phyloP scores from a whole-genome alignment of 2,329 filamentous ascomycete genomes.

The Arthroderma uncinatum region DNA sequence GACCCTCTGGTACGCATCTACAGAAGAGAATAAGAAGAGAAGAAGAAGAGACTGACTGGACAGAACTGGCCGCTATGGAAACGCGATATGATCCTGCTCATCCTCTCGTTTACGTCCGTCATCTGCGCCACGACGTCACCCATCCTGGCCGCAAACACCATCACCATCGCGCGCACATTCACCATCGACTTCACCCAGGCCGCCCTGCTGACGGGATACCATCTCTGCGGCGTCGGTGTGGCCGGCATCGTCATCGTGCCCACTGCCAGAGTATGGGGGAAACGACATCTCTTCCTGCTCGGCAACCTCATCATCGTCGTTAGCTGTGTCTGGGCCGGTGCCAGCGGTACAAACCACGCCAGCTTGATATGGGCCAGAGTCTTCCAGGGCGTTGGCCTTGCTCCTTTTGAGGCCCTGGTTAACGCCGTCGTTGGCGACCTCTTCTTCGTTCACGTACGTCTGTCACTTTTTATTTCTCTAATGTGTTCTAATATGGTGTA shows the following conservation, averaged over 20 bases:
- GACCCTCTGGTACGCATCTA: constrained; percentile 57
- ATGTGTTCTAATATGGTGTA: constrained; percentile 22
- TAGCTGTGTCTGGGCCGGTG: constrained; percentile 68
- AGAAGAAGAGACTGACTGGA: not conserved
- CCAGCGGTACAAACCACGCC: constrained; percentile 53
- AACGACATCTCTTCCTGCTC: constrained; percentile 74
- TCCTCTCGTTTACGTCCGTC: constrained; percentile 69
- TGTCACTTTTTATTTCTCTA: not conserved
- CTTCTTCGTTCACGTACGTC: constrained; percentile 70
- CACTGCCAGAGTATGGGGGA: constrained; percentile 81
- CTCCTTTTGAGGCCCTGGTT: constrained; percentile 80
- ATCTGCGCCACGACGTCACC: constrained; percentile 76
- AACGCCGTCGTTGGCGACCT: constrained; percentile 83
- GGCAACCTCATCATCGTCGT: constrained; percentile 63
- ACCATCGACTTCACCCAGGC: constrained; percentile 57
- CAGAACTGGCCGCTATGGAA: constrained; percentile 79
- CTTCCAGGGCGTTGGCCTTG: constrained; percentile 74
- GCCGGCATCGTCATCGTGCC: constrained; percentile 79
- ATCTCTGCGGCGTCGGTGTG: constrained; percentile 69
- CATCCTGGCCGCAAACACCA: constrained; percentile 76
- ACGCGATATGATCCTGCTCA: constrained; percentile 66
- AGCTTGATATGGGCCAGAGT: constrained; percentile 68
- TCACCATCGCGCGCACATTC: constrained; percentile 62
- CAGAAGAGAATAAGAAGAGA: not conserved
- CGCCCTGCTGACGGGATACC: constrained; percentile 76